Base-by-base conservation (phyloP, 495 filamentous ascomycete species). In the Hyaloscypha hepaticicola region DNA sequence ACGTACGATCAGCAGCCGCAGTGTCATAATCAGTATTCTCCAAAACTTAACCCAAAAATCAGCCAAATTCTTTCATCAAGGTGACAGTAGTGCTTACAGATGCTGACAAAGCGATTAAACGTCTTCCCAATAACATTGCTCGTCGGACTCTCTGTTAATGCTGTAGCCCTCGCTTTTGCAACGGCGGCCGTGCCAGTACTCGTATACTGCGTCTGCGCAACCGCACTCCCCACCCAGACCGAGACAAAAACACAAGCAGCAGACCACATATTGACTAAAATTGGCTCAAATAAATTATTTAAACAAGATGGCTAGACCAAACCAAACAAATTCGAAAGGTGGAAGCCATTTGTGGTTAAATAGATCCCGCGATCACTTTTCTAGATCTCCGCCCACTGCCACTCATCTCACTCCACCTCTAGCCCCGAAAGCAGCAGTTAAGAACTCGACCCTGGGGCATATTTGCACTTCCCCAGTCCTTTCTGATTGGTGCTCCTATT, bases 11-110 rank as follows among this genome's bases (percentile, higher is more conserved):
- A 38, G 60, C 69, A 26, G 66, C 69, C 21, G 70, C 72, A 28
- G 72, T 69, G 55, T 60, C 69, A 59, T 77, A 80, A 77, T 91
- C 87, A 34, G 84, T 87, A 70, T 91, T 92, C 76, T 91, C 89
- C 16, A 91, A 77, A 86, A 9, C 38, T 45, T 9, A 16, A 7
- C 19, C 38, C n/a, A n/a, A 45, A 45, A 16, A 16, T 45, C 38
- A 45, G 16, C 12, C 14, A 4, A 1, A 16, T 45, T 4, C 0
- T 3, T 16, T 4, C 11, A 45, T 16, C 19, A 45, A 14, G 16
- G 38, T 33, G 11, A n/a, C 19, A 16, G 9, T 4, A 45, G 38
- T 19, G 5, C 38, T 16, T 45, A 45, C 87, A 91, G 70, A 92
- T 85, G 62, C 83, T 80, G 34, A 85, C 80, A 64, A 90, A 84